Conservation (phyloP, 2,329 filamentous ascomycete species). For the Cytospora mali region DNA sequence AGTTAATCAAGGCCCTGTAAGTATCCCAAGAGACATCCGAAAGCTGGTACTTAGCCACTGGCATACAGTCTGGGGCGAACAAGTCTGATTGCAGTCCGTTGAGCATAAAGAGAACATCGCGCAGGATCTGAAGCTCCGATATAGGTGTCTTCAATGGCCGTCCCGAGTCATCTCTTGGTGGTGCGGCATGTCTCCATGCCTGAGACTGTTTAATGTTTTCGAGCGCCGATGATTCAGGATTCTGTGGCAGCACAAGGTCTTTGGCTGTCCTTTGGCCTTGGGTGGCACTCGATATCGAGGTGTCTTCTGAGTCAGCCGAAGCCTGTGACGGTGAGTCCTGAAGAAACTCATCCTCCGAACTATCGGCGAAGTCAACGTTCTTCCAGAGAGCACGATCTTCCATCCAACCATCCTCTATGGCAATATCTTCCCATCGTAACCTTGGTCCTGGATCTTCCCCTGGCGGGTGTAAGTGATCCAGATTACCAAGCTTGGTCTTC, state of each 20-base stretch:
- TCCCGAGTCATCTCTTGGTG: slow-evolving; percentile 36
- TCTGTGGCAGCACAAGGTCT: slow-evolving; percentile 37
- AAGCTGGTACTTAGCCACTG: slow-evolving; percentile 49
- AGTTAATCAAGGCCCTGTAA: slow-evolving; percentile 50
- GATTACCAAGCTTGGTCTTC: slow-evolving; percentile 65
- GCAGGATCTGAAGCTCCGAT: slow-evolving; percentile 71
- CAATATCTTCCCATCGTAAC: slow-evolving; percentile 79
- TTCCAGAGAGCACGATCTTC: slow-evolving; percentile 70
- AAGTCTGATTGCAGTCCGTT: slow-evolving; percentile 75
- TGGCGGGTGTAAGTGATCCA: slow-evolving; percentile 57
- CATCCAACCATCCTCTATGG: slow-evolving; percentile 73
- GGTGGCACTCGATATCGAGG: slow-evolving; percentile 36
- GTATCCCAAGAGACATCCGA: slow-evolving; percentile 53
- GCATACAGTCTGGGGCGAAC: slow-evolving; percentile 54
- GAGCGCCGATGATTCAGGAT: slow-evolving; percentile 39
- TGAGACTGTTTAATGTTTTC: slow-evolving; percentile 46
- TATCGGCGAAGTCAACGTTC: slow-evolving; percentile 68
- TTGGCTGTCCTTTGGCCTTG: slow-evolving; percentile 35
- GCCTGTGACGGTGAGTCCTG: slow-evolving; percentile 42
- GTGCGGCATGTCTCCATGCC: slow-evolving; percentile 45
- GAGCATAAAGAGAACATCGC: slow-evolving; percentile 85
- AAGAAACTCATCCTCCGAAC: slow-evolving; percentile 61
- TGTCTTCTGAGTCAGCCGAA: slow-evolving; percentile 34
- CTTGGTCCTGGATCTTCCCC: slow-evolving; percentile 47
- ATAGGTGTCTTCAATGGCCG: slow-evolving; percentile 49